Percentiles rank a stretch among this genome's conserved stretches.
These are phyloP conservation scores for Tricholoma sp. DNA, from an alignment of 768 basidiomycete species.

Conservation along the genomic window DNA sequence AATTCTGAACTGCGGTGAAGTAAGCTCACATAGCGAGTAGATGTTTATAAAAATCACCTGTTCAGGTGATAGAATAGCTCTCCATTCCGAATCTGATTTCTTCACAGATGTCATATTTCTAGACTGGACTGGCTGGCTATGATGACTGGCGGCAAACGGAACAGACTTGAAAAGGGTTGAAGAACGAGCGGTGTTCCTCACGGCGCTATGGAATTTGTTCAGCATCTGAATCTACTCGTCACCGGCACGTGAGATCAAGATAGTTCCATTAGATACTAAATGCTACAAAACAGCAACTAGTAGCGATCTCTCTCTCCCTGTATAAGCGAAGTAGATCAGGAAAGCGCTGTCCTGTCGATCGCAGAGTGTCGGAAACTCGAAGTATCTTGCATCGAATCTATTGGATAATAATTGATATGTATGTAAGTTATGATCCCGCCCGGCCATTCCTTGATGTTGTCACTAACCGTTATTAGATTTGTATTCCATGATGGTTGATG, in stretches of 20 bases:
- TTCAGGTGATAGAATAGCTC: conserved; percentile 70
- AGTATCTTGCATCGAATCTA: conserved; percentile 87
- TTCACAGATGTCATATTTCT: conserved; percentile 34
- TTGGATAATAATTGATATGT: background rate
- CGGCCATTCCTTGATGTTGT: background rate
- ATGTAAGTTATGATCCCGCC: background rate
- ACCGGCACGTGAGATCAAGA: background rate
- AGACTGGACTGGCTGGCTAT: background rate
- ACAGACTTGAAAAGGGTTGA: background rate
- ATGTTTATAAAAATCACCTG: conserved; percentile 51
- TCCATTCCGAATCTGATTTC: conserved; percentile 80
- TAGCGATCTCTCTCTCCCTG: background rate
- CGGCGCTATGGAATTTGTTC: background rate
- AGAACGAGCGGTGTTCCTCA: background rate
- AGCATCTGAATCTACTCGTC: background rate
- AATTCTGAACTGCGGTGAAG: conserved; percentile 63
- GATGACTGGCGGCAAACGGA: background rate
- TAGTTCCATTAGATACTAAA: background rate
- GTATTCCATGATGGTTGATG: conserved; percentile 86
- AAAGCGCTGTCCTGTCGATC: conserved; percentile 38
- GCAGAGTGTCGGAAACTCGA: conserved; percentile 77
- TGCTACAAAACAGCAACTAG: background rate
- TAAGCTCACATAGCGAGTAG: background rate
- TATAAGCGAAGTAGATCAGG: conserved; percentile 4
- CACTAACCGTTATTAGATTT: conserved; percentile 83